phyloP scores from a whole-genome alignment of 495 filamentous ascomycete genomes.

The Penicillium atrosanguineum region DNA sequence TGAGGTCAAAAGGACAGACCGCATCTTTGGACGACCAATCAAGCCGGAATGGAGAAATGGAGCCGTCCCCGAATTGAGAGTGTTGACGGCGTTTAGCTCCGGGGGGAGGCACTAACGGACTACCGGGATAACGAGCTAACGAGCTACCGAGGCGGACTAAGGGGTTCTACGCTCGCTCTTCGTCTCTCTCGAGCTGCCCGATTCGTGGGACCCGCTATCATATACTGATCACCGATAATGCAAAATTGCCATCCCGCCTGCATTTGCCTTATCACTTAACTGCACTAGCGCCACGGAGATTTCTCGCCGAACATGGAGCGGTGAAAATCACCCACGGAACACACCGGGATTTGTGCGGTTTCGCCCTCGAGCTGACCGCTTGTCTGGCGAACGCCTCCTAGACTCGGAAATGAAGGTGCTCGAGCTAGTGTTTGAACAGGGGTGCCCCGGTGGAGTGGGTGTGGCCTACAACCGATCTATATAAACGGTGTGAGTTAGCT shows the following conservation, averaged over 20 bases:
- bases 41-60: neutral
- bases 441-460: neutral
- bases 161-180: conserved; percentile 3
- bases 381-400: conserved; percentile 16
- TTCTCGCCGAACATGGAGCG: neutral
- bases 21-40: conserved; percentile 21
- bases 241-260: conserved; percentile 23
- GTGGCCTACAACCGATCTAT: neutral
- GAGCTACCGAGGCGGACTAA: too few relatives aligned
- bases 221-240: conserved; percentile 22
- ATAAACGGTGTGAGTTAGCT: neutral
- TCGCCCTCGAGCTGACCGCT: conserved; percentile 16
- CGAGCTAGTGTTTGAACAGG: neutral
- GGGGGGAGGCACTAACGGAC: too few relatives aligned
- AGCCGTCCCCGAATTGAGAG: neutral
- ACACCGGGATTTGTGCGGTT: conserved; percentile 13
- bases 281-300: neutral
- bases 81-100: too few relatives aligned
- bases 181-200: neutral
- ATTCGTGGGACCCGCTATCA: conserved; percentile 2
- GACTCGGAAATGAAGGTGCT: neutral
- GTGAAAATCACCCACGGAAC: neutral
- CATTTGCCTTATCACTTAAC: conserved; percentile 19
- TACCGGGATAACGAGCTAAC: too few relatives aligned
- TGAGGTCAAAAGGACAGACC: conserved; percentile 19